Evolutionary conservation across 768 basidiomycete genomes (phyloP).

Genomic region (Termitomyces sp.): DNA sequence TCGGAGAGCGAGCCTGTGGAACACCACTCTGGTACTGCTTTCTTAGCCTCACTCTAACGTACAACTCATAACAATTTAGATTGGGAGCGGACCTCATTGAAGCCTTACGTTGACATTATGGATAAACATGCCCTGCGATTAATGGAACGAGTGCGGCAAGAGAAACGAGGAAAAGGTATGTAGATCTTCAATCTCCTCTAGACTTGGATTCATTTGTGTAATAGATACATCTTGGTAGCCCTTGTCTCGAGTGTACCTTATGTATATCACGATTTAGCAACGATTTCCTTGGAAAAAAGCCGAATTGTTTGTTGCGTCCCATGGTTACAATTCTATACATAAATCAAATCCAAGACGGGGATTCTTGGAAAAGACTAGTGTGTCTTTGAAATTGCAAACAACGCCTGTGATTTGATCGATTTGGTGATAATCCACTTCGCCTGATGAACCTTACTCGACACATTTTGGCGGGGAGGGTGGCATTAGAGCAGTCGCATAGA

Average conservation of each 20-base stretch:
- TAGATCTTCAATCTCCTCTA: neutral
- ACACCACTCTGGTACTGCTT: conserved; percentile 43
- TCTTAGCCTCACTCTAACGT: neutral
- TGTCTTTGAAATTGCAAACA: too few species aligned
- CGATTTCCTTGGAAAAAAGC: neutral
- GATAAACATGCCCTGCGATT: conserved; percentile 62
- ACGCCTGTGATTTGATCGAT: neutral
- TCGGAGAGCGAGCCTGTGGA: conserved; percentile 29
- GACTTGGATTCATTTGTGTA: neutral
- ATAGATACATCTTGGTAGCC: conserved; percentile 30
- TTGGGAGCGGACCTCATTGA: conserved; percentile 85
- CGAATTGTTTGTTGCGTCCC: neutral
- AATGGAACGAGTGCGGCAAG: conserved; percentile 51
- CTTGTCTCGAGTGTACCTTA: neutral
- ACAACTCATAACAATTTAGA: conserved; percentile 32
- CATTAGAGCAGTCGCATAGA: neutral
- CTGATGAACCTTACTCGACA: neutral
- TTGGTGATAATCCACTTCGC: neutral
- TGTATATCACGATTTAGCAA: neutral
- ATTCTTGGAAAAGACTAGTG: neutral
- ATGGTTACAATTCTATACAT: neutral
- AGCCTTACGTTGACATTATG: conserved; percentile 85
- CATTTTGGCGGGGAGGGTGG: neutral
- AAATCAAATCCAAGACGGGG: neutral
- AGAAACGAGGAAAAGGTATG: conserved; percentile 41